Base-by-base conservation (phyloP, 352 stramenopile genomes). In the Phytophthora pinifolia region DNA sequence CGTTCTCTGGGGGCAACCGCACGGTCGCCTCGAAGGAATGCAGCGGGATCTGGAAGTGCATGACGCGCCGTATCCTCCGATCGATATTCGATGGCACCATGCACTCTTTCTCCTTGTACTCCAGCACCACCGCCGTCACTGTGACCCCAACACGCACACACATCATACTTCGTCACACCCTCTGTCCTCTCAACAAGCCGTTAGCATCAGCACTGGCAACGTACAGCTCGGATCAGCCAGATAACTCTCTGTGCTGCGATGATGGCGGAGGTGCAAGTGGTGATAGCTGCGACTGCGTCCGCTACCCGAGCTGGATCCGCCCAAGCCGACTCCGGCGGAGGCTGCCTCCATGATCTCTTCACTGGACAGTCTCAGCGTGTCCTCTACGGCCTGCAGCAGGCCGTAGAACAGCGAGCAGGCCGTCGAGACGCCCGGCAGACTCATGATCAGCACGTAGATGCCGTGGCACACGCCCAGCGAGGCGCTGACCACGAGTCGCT, bases 11-110 rank as follows among this genome's bases (percentile, higher is more conserved):
- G 2, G 82, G 85, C 39, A 95, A 68, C 12, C 84, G 68, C 31
- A 95, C 83, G 0, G 79, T 95, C 0, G 85, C 85, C 44, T 95
- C 85, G 59, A 95, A 95, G 2, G 85, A 87, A 54, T 83, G 74
- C 41, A 92, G 61, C 18, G 83, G 82, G 53, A 94, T 92, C 63
- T 89, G 74, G 52, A 94, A 91, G 46, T 95, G 86, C 86, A 95
- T 95, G 45, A 93, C 82, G 15, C 85, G 83, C 38, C 88, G 83
- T 78, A 95, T 95, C 60, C 86, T 79, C 34, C 77, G 67, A 60
- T 92, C 90, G 62, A 94, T 92, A 55, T 82, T 89, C 37, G 72
- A 75, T 22, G 84, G 79, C 49, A 95, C 76, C 60, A 84, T 81
- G 58, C 73, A 83, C 46, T 95, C 83, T 43, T 94, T 95, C 46